Percentiles rank a stretch among this genome's conserved stretches.
Evolutionary conservation across 2,329 filamentous ascomycete species (phyloP).

Genomic region (Sclerotinia minor): DNA sequence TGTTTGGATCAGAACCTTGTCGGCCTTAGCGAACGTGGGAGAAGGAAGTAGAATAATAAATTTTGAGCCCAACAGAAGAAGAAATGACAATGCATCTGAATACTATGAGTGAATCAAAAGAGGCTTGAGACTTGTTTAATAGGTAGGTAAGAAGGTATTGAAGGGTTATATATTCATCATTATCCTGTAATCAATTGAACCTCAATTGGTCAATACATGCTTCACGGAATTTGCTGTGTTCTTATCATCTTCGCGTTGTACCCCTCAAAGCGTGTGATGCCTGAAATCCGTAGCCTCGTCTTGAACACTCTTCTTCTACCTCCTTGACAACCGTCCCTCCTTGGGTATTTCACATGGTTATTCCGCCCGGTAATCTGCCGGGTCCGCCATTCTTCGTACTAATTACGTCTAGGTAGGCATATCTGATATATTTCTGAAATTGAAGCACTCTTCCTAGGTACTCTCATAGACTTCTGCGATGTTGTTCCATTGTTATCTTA

Average conservation of each 20-base stretch:
- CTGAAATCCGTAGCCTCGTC: slow-evolving; percentile 17
- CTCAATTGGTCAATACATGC: neutral
- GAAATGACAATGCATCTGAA: neutral
- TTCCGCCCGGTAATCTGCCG: neutral
- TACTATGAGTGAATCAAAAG: neutral
- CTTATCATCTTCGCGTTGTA: neutral
- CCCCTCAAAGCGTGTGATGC: neutral
- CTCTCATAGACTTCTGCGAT: neutral
- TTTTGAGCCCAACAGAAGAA: neutral
- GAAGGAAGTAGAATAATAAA: slow-evolving; percentile 22
- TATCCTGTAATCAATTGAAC: neutral
- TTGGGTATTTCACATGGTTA: neutral
- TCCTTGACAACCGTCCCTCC: neutral
- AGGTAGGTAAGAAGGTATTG: neutral
- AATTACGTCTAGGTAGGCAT: neutral
- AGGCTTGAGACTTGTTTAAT: neutral
- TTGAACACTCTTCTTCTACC: neutral
- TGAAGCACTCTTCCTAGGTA: neutral
- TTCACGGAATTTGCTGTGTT: neutral
- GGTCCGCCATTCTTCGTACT: neutral
- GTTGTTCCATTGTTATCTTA: neutral
- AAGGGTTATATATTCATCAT: neutral
- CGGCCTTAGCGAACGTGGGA: slow-evolving; percentile 26
- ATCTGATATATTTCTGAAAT: neutral
- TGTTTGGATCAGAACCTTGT: slow-evolving; percentile 24